Conservation (phyloP, 306 rosid species). For the Arachis hypogaea region DNA sequence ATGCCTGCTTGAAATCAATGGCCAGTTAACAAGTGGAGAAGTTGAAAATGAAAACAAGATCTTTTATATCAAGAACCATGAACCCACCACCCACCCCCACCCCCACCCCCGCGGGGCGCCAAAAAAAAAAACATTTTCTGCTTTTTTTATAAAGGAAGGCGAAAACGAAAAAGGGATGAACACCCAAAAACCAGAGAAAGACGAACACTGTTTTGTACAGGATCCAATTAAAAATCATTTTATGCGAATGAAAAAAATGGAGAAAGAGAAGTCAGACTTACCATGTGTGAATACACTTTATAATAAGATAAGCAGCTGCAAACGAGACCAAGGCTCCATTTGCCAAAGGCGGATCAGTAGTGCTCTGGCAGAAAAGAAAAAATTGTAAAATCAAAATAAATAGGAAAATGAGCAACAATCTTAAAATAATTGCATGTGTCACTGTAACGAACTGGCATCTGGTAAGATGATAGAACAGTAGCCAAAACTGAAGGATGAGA, state of each 20-base stretch:
- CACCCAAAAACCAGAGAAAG: conserved; percentile 15
- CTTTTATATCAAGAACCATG: too few species aligned
- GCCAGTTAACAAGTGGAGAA: conserved; percentile 16
- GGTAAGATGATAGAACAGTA: too few species aligned
- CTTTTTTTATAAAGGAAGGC: background rate
- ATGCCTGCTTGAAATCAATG: conserved; percentile 45
- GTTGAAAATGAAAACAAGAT: too few species aligned
- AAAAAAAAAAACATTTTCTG: too few species aligned
- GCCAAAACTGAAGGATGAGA: too few species aligned
- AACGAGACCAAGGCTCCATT: conserved; percentile 55
- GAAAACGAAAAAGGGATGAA: background rate
- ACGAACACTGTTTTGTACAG: background rate
- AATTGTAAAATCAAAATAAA: conserved; percentile 3
- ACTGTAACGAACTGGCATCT: conserved; percentile 19
- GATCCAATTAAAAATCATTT: too few species aligned
- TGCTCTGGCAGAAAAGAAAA: conserved; percentile 55
- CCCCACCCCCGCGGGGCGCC: too few species aligned
- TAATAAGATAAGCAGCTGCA: conserved; percentile 49
- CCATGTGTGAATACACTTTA: too few species aligned
- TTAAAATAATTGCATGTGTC: background rate
- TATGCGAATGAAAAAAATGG: background rate
- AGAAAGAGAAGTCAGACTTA: conserved; percentile 41
- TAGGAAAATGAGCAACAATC: background rate
- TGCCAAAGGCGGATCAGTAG: conserved; percentile 69
- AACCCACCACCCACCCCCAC: too few species aligned